These are phyloP conservation scores for Tricholoma hemisulphureum DNA, from an alignment of 768 basidiomycete genomes.

Conservation along the genomic window DNA sequence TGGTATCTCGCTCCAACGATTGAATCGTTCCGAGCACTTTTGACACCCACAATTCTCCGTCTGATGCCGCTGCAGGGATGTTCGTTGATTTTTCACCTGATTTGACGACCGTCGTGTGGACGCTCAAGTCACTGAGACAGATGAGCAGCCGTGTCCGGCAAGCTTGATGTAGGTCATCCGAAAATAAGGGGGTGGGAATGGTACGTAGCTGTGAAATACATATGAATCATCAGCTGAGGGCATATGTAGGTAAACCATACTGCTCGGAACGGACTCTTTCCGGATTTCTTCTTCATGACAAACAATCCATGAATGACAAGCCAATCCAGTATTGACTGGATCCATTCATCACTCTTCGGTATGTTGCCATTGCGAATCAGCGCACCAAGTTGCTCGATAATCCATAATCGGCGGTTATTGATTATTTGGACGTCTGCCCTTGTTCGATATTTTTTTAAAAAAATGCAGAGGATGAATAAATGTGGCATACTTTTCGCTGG, in stretches of 20 bases:
- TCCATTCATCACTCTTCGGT: constrained; percentile 78
- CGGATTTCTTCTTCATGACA: constrained; percentile 66
- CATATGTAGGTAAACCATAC: constrained; percentile 42
- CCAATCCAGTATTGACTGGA: constrained; percentile 76
- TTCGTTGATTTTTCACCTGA: constrained; percentile 55
- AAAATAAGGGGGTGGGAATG: constrained; percentile 65
- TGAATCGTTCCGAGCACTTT: constrained; percentile 58
- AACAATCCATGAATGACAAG: constrained; percentile 81
- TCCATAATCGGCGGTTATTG: constrained; percentile 71
- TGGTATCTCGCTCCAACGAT: constrained; percentile 60
- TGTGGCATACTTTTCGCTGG: constrained; percentile 39
- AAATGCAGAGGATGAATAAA: not conserved
- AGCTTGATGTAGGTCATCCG: constrained; percentile 63
- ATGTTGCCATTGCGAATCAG: constrained; percentile 78
- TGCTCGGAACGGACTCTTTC: constrained; percentile 56
- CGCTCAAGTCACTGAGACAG: constrained; percentile 72
- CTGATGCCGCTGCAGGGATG: constrained; percentile 58
- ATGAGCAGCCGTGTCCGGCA: constrained; percentile 71
- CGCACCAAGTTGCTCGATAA: constrained; percentile 78
- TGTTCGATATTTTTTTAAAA: constrained; percentile 12
- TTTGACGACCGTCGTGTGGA: constrained; percentile 50
- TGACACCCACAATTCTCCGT: constrained; percentile 80
- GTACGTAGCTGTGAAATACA: constrained; percentile 50
- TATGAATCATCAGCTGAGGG: not conserved
- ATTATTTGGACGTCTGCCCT: constrained; percentile 47